phyloP scores from a whole-genome alignment of 805 yeast species.

The Candida koratica region DNA sequence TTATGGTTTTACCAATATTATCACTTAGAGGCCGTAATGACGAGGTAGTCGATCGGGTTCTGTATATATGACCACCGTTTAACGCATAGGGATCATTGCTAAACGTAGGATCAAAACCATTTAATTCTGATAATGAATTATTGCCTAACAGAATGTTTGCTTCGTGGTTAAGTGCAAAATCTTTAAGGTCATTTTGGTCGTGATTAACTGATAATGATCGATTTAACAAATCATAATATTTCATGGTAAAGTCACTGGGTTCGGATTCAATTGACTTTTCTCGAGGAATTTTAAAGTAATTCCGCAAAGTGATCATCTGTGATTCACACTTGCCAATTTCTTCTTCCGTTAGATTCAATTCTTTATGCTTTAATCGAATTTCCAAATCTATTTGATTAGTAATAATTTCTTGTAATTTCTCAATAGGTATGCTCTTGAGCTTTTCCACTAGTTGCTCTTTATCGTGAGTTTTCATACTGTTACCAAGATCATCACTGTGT shows the following conservation, averaged over 20 bases:
- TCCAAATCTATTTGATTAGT: constrained; percentile 54
- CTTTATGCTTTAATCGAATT: constrained; percentile 56
- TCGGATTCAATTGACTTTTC: constrained; percentile 38
- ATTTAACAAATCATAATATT: constrained; percentile 37
- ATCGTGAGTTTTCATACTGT: background rate
- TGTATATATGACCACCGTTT: constrained; percentile 27
- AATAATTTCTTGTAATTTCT: constrained; percentile 30
- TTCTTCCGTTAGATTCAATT: constrained; percentile 45
- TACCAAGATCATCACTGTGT: background rate
- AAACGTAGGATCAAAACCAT: background rate
- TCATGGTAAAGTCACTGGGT: constrained; percentile 42
- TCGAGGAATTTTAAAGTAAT: constrained; percentile 40
- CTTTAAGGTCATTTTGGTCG: constrained; percentile 11
- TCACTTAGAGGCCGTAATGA: constrained; percentile 47
- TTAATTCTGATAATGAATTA: background rate
- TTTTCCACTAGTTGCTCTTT: constrained; percentile 9
- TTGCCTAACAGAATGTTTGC: background rate
- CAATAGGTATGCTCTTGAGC: constrained; percentile 21
- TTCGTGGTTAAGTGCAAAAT: constrained; percentile 3
- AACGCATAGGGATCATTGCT: background rate
- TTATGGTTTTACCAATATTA: constrained; percentile 4
- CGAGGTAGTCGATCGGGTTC: constrained; percentile 50
- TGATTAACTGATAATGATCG: constrained; percentile 31
- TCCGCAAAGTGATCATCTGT: constrained; percentile 50
- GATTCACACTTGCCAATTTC: constrained; percentile 58